Conservation (phyloP, 768 basidiomycete species). For the Pulveroboletus sp. region DNA sequence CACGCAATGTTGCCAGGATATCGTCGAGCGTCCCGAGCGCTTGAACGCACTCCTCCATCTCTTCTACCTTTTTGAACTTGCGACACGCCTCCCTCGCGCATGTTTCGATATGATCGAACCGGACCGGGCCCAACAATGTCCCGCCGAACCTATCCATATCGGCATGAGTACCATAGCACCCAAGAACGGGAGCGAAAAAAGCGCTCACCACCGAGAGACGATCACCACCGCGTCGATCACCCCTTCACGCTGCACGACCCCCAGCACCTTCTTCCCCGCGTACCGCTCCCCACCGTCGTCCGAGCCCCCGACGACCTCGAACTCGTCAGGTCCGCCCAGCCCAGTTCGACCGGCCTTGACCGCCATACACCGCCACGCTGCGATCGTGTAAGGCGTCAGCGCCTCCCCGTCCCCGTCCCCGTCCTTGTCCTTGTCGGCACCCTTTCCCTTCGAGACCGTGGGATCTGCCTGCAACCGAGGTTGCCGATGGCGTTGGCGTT, state of each 20-base stretch:
- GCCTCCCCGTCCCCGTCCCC: not conserved
- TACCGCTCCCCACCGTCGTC: constrained; percentile 79
- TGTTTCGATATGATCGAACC: constrained; percentile 75
- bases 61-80: constrained; percentile 61
- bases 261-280: constrained; percentile 59
- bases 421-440: not conserved
- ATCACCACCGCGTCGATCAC: constrained; percentile 76
- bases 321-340: constrained; percentile 70
- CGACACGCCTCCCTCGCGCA: constrained; percentile 73
- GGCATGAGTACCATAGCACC: no score
- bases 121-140: constrained; percentile 67
- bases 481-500: not conserved
- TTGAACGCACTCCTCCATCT: constrained; percentile 57
- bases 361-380: constrained; percentile 77
- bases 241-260: constrained; percentile 64
- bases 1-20: constrained; percentile 53
- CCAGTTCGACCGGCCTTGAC: constrained; percentile 63
- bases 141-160: constrained; percentile 68
- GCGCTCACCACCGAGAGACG: constrained; percentile 72
- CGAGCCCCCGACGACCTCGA: constrained; percentile 55
- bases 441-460: not conserved
- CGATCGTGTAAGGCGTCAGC: constrained; percentile 55
- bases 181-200: no score
- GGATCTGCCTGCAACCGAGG: no score
- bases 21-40: constrained; percentile 60